These are phyloP conservation scores for Dactylellina sp. DNA, from an alignment of 2,329 filamentous ascomycete genomes.

Conservation along the genomic window DNA sequence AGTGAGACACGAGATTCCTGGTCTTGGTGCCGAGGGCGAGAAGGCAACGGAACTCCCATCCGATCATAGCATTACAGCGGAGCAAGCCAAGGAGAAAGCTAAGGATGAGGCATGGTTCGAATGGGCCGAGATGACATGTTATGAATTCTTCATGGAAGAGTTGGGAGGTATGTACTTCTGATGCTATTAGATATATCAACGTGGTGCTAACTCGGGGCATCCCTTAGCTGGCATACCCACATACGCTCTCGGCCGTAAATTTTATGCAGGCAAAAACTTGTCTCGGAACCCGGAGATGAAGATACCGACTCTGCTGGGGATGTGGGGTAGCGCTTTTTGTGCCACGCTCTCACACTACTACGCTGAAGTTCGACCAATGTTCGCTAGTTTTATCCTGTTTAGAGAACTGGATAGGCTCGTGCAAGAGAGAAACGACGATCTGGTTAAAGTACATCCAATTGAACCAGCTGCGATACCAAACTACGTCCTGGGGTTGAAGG, in stretches of 20 bases:
- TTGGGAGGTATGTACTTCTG: conserved; percentile 31
- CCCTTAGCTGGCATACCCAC: conserved; percentile 84
- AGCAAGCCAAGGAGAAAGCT: conserved; percentile 69
- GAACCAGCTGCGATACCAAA: conserved; percentile 92
- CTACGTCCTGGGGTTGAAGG: conserved; percentile 83
- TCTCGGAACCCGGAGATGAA: conserved; percentile 83
- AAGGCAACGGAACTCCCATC: conserved; percentile 61
- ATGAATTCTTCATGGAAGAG: conserved; percentile 95
- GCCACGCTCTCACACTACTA: conserved; percentile 97
- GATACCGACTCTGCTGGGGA: conserved; percentile 84
- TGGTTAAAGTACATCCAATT: conserved; percentile 93
- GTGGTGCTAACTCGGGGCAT: not conserved
- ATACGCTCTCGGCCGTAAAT: conserved; percentile 88
- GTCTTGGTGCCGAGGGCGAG: conserved; percentile 67
- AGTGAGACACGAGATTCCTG: conserved; percentile 92
- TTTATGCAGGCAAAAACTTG: conserved; percentile 77
- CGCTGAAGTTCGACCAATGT: conserved; percentile 85
- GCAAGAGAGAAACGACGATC: conserved; percentile 81
- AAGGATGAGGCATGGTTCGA: conserved; percentile 80
- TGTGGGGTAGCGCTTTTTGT: conserved; percentile 98
- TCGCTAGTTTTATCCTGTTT: conserved; percentile 80
- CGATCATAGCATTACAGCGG: conserved; percentile 61
- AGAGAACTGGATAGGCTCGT: conserved; percentile 83
- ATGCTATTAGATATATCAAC: no score
- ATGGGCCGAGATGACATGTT: conserved; percentile 96